Conservation (phyloP, 2,329 filamentous ascomycete species). For the Chrysoporthe deuterocubensis region DNA sequence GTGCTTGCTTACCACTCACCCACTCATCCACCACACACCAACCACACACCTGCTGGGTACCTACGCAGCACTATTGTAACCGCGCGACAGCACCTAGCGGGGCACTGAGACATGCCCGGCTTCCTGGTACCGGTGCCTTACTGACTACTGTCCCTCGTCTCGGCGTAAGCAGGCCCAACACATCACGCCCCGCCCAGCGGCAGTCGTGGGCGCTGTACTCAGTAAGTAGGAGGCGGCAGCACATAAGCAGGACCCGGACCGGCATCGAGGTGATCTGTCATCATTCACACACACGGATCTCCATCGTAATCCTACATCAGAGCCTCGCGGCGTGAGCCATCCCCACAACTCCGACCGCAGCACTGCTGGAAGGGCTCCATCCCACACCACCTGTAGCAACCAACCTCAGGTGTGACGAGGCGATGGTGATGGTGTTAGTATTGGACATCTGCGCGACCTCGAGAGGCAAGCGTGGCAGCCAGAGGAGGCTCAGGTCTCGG, state of each 20-base stretch:
- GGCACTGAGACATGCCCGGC: too few relatives aligned
- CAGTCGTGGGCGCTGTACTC: too few relatives aligned
- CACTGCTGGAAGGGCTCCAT: background rate
- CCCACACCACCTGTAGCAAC: background rate
- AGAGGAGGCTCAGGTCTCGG: background rate
- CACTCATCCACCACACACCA: too few relatives aligned
- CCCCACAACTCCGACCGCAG: conserved; percentile 3
- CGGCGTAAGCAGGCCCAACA: background rate
- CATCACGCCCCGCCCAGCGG: too few relatives aligned
- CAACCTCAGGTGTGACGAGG: background rate
- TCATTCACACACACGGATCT: background rate
- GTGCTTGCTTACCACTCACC: conserved; percentile 14
- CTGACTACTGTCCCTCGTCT: background rate
- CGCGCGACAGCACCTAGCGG: too few relatives aligned
- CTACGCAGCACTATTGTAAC: too few relatives aligned
- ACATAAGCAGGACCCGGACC: too few relatives aligned
- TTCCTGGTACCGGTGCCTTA: background rate
- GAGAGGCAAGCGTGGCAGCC: background rate
- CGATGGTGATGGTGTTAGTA: background rate
- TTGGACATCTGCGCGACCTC: background rate
- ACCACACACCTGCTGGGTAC: too few relatives aligned
- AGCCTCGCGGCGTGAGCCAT: background rate
- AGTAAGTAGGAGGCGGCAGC: too few relatives aligned
- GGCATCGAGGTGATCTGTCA: background rate
- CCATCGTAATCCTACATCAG: background rate